Base-by-base conservation (phyloP, 805 yeast species). In the Barnettozyma wickerhamii region DNA sequence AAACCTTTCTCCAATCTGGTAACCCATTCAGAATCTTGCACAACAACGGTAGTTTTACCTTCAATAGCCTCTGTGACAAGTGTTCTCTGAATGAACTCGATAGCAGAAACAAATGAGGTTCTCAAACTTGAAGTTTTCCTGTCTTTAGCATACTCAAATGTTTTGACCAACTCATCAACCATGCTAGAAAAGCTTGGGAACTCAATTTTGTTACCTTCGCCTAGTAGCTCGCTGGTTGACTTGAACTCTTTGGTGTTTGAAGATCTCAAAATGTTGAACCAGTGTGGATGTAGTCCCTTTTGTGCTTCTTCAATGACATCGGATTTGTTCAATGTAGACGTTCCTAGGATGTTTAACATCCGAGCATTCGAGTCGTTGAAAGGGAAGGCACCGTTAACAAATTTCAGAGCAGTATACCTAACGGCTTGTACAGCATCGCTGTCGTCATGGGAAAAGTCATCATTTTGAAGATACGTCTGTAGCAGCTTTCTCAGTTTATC, bases 241-340 rank as follows among this genome's bases (percentile, higher is more conserved):
- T 66, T 69, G 49, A 63, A 66, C n/a, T 66, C 72, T 1, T 47
- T 45, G 0, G 72, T 64, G 33, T 68, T 69, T 3, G 77, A 62
- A 0, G 82, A 66, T 38, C 65, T 72, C 26, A 68, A 60, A 4
- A 81, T 62, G 34, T 72, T 73, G 56, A 79, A 84, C 87, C 90
- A 83, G 58, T 84, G 76, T 0, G 96, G 96, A 58, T 88, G 80
- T 21, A 91, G 63, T 0, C 97, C 97, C 47, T 77, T 78, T 5
- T 58, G 60, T 0, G 96, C 83, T 57, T 88, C 96, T 52, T 88
- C 95, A 3, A 81, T 66, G 0, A 86, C 78, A 50, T 87, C 95
- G 2, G 85, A 69, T 41, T 81, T 70, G 49, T 84, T 84, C 2
- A 57, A 59, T 10, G 70, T 53, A 17, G 75, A 63, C 5, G 85